Evolutionary conservation across 2,329 filamentous ascomycete species (phyloP).

Genomic region (Talaromyces sp.): DNA sequence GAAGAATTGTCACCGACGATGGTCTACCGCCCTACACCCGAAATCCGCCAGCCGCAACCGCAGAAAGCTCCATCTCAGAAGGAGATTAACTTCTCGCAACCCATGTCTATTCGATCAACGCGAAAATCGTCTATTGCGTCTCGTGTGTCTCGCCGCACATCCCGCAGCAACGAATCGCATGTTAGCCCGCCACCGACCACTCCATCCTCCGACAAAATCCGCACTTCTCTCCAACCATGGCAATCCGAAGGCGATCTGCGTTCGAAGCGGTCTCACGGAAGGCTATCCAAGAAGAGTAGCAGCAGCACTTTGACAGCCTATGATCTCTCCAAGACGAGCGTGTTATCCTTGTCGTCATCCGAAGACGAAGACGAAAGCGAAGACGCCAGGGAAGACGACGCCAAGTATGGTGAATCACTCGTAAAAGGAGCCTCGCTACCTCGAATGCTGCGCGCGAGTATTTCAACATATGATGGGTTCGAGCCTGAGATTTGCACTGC

Average conservation of each 20-base stretch:
- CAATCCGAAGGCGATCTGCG: conserved; percentile 14
- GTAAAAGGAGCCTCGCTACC: conserved; percentile 9
- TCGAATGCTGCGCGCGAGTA: conserved; percentile 30
- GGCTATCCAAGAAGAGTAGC: conserved; percentile 33
- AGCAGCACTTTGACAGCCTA: conserved; percentile 31
- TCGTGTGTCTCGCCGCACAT: conserved; percentile 18
- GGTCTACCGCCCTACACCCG: neutral
- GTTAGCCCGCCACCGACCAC: conserved; percentile 19
- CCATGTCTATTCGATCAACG: neutral
- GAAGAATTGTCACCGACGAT: neutral
- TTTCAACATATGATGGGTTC: conserved; percentile 35
- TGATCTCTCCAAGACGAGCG: conserved; percentile 41
- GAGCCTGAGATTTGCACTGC: conserved; percentile 41
- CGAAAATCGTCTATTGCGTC: conserved; percentile 3
- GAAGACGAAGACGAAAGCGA: conserved; percentile 42
- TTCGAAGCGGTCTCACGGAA: conserved; percentile 12
- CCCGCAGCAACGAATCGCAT: conserved; percentile 21
- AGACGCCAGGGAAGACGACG: conserved; percentile 16
- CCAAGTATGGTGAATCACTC: conserved; percentile 7
- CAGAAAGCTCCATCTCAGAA: neutral
- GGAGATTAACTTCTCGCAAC: neutral
- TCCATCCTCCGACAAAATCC: conserved; percentile 12
- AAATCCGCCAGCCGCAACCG: neutral
- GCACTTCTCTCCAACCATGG: conserved; percentile 17
- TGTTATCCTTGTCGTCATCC: conserved; percentile 47